Evolutionary conservation across 768 basidiomycete species (phyloP), one percentile per base, ranked within the genome.

Genomic region (Paxillus rubicundulus): DNA sequence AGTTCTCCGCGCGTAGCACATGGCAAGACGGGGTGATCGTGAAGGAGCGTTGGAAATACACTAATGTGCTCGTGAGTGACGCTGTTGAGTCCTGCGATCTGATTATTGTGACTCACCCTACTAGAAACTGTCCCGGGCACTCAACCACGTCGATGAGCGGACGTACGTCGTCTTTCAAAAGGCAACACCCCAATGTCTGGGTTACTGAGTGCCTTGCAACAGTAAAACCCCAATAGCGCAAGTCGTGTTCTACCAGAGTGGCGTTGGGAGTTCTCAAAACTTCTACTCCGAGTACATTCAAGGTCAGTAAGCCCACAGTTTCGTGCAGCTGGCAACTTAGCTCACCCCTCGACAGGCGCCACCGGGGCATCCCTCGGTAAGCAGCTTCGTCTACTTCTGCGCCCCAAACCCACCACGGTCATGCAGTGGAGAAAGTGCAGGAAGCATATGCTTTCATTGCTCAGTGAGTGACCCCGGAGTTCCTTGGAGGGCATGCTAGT

Each of bases 391-490:
- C 36, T 38, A 12, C 3, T 14, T 33, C 37, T 17, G 42, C 17
- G 45, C 52, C 17, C 18, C 38, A 43, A 38, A 20, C 57, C 59
- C 28, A 47, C n/a, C 28, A 32, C n/a, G 20, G 10, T n/a, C 20
- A 30, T 44, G 13, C 57, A 88, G 86, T 71, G 37, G 83, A 84
- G 52, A 88, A 89, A 61, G 84, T 89, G 2, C 83, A 89, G 68
- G 86, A 89, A 57, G 87, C 82, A 32, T 87, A 88, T 69, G 84
- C 79, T n/a, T 89, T 89, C 62, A 84, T 89, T 59, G 81, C 87
- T 18, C 85, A 89, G 86, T 89, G 60, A 67, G 86, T 72, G 14
- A 14, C 42, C 4, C 20, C 18, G n/a, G 37, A 38, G 9, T 21
- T 52, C 10, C n/a, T 30, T 42, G 20, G 21, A 39, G 17, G 14